Evolutionary conservation across 2,329 filamentous ascomycete species (phyloP), one percentile per base, ranked within the genome.

Genomic region (Fusarium palustre): DNA sequence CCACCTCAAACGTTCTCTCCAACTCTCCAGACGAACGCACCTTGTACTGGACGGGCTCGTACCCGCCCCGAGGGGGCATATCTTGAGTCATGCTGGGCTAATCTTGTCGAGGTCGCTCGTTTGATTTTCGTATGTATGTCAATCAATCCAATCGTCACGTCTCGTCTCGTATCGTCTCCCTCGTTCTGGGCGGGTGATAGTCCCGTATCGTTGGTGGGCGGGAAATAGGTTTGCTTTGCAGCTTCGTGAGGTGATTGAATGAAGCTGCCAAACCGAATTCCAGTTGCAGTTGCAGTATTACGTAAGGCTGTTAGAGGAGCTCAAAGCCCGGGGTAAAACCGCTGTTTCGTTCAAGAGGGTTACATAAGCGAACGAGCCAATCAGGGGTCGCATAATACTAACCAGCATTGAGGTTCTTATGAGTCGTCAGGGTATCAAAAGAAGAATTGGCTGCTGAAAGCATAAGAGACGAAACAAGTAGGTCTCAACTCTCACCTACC

Each of bases 41-140:
- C 90, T 97, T 97, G 87, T 97, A 99, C 84, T 99, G 96, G 73
- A 99, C 91, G 81, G 95, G 91, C 81, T 90, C 91, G 83, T 99
- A 99, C 87, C 96, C 96, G 85, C 95, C 96, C 78, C 83, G 81
- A 76, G 96, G 96, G 85, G 96, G 96, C 89, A 99, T 93, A 87
- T 99, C 96, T 88, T 98, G 94, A 85, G 92, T 90, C 95, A 98
- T 97, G 78, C 72, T 90, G 85, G 80, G 76, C 78, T 58, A 66
- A 38, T 53, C 25, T 60, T 52, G 45, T 68, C 58, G 69, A 65
- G 39, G 38, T 64, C 41, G 59, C 46, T 53, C 46, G 24, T 72
- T 28, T 53, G 31, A 8, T 50, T 34, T 18, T 49, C 16, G n/a
- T 48, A 33, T 48, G 10, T 28, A 24, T 22, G 30, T 55, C 34